Percentiles rank a stretch among this genome's conserved stretches.
phyloP scores from a whole-genome alignment of 495 filamentous ascomycete species.

The Hypoxylon fuscum region DNA sequence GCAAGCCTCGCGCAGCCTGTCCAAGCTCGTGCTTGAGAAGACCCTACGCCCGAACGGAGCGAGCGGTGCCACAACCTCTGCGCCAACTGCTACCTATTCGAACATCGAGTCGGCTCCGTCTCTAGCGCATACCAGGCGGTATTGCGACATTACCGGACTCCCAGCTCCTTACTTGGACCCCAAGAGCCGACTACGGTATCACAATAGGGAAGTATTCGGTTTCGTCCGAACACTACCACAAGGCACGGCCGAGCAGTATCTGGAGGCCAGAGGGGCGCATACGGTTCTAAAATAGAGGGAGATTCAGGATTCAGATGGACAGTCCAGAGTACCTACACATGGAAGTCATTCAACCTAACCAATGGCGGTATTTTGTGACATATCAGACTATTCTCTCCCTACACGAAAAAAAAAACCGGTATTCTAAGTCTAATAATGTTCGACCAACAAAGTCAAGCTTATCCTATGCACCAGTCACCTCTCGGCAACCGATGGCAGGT shows the following conservation, averaged over 20 bases:
- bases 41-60: conserved; percentile 46
- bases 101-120: conserved; percentile 94
- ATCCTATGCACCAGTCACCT: conserved; percentile 82
- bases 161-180: conserved; percentile 90
- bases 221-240: conserved; percentile 79
- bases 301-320: neutral
- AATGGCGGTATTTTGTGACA: too few species aligned
- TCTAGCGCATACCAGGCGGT: conserved; percentile 77
- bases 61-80: conserved; percentile 24
- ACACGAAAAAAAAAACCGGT: too few species aligned
- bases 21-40: conserved; percentile 85
- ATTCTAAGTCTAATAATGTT: too few species aligned
- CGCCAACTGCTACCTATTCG: conserved; percentile 87
- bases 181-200: conserved; percentile 89
- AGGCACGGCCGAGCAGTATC: conserved; percentile 82
- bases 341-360: too few species aligned
- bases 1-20: conserved; percentile 83
- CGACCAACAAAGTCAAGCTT: conserved; percentile 91
- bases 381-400: too few species aligned
- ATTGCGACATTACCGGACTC: conserved; percentile 95
- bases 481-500: conserved; percentile 72
- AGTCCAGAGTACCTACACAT: too few species aligned
- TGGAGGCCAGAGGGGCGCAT: conserved; percentile 90
- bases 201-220: conserved; percentile 87
- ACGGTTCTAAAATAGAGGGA: conserved; percentile 77